A percentile compares a stretch with the other conserved stretches of the same genome.
phyloP scores from a whole-genome alignment of 805 yeast genomes.

The Tanozyma kutaoensis region DNA sequence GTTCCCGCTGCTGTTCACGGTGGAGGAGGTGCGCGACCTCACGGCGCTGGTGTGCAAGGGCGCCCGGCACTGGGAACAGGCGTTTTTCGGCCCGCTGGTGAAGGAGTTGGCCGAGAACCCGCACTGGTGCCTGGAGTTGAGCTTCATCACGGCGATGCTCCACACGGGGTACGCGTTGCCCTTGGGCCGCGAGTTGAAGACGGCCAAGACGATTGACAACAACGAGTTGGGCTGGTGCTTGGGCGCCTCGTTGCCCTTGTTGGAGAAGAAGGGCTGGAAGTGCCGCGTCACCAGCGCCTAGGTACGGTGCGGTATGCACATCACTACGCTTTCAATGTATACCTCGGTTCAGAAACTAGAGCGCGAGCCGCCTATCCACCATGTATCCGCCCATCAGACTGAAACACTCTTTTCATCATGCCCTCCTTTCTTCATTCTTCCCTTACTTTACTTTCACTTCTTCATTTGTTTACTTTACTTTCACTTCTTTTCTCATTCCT shows the following conservation, averaged over 20 bases:
- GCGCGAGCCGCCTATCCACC: too few relatives aligned
- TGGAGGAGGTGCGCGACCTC: conserved; percentile 71
- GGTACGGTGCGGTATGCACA: too few relatives aligned
- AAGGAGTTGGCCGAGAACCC: conserved; percentile 65
- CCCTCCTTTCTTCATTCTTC: too few relatives aligned
- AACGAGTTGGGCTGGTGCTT: conserved; percentile 98
- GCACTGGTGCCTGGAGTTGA: conserved; percentile 86
- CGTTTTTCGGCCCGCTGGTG: conserved; percentile 51
- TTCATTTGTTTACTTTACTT: too few relatives aligned
- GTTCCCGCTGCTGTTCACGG: conserved; percentile 81
- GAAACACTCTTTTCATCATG: too few relatives aligned
- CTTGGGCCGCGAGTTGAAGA: conserved; percentile 73
- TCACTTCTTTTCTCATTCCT: too few relatives aligned
- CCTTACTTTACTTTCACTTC: too few relatives aligned
- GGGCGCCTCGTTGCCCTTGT: conserved; percentile 89
- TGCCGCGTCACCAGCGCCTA: conserved; percentile 46
- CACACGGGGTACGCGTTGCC: conserved; percentile 98
- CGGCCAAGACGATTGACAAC: conserved; percentile 79
- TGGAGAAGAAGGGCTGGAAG: conserved; percentile 62
- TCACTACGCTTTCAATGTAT: too few relatives aligned
- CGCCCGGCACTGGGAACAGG: conserved; percentile 61
- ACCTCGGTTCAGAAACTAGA: too few relatives aligned
- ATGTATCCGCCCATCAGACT: too few relatives aligned
- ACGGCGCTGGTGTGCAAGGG: conserved; percentile 83
- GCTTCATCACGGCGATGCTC: conserved; percentile 78